Evolutionary conservation across 352 stramenopile species (phyloP).

Genomic region (Globisporangium rhizosaccharum): DNA sequence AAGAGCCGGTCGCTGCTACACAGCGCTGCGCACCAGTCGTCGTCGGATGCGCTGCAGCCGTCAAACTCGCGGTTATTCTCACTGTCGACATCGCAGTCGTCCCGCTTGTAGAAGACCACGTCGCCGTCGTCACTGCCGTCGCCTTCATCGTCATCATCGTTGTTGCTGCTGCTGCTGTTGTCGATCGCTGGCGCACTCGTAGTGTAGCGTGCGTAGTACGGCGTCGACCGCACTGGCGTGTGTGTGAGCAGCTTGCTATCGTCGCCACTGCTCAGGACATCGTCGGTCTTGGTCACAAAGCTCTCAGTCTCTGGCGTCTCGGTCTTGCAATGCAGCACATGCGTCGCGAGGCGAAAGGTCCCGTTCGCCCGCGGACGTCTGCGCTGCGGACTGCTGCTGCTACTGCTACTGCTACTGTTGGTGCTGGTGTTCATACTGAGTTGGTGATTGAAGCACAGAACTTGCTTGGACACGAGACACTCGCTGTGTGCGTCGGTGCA

Average conservation of each 20-base stretch:
- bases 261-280: background rate
- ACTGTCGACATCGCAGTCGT: background rate
- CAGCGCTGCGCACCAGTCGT: background rate
- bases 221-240: constrained; percentile 1
- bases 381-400: constrained; percentile 1
- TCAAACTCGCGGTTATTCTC: constrained; percentile 11
- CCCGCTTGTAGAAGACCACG: constrained; percentile 6
- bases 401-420: constrained; percentile 3
- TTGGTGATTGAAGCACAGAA: background rate
- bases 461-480: too few species aligned
- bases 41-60: background rate
- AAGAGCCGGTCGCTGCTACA: background rate
- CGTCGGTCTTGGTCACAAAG: background rate
- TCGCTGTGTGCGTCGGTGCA: too few species aligned
- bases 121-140: background rate
- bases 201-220: constrained; percentile 1
- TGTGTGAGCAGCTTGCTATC: background rate
- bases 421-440: background rate
- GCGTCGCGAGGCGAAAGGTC: constrained; percentile 1
- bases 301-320: background rate
- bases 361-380: constrained; percentile 1
- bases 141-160: background rate
- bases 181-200: background rate
- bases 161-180: background rate
- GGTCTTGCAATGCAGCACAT: background rate